Base-by-base conservation (phyloP, 1,284 basidiomycete species). In the Xanthoconium separans region DNA sequence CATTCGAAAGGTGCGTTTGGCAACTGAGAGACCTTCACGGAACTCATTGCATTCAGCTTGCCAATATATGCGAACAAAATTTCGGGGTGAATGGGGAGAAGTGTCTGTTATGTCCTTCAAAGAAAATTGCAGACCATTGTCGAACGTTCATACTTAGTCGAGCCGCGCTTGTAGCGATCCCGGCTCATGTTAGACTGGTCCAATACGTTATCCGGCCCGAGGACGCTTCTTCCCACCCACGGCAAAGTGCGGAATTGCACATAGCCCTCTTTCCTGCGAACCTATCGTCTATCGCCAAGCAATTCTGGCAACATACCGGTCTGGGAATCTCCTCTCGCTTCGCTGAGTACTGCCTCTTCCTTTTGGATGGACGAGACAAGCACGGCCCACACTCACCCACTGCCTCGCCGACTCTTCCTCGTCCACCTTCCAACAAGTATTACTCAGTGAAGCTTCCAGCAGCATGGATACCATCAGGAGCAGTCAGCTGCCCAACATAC, bases 301-400 rank as follows among this genome's bases (percentile, higher is more conserved):
- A 93, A 67, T 98, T 95, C 70, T 98, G 96, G 95, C 95, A 98
- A 65, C 95, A 98, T 67, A 88, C 91, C 0, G 96, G 96, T 0
- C 77, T 91, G 58, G 95, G 95, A 0, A 88, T 99, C 48, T 93
- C 90, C 2, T 95, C 91, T 58, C 85, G 96, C 20, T 74, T 90
- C 34, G 95, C 95, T 2, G 93, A 96, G 53, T 78, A 85, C 48
- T 94, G 90, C 62, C 78, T 98, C 27, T 75, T 82, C 20, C 76
- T 91, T 63, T 76, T 94, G 8, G 71, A 74, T 4, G 13, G 48
- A 4, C 44, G 53, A 36, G 75, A 78, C 24, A 56, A 65, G 12
- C 63, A 61, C 29, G 58, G 60, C 22, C 56, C 59, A 20, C 56
- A 52, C n/a, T 56, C 58, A n/a, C 66, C 27, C 54, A 71, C 18